Conservation (phyloP, 495 filamentous ascomycete species). For the Amniculicola lignicola region DNA sequence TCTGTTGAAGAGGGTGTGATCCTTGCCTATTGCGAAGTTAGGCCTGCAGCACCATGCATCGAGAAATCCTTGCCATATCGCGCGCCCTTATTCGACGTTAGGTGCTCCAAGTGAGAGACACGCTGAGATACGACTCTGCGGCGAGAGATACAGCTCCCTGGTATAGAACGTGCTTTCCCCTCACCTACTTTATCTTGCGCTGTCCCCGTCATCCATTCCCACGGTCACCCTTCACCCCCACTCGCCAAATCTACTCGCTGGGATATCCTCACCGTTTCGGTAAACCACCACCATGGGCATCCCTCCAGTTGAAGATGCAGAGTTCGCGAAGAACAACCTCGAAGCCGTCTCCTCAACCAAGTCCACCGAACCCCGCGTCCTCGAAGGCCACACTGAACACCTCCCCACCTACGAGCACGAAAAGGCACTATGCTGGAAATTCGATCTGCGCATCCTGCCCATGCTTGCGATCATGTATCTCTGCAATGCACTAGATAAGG, state of each 20-base stretch:
- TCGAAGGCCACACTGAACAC: slow-evolving; percentile 21
- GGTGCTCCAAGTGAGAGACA: too few species aligned
- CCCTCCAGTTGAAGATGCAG: slow-evolving; percentile 8
- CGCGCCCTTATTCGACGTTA: too few species aligned
- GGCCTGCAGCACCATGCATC: too few species aligned
- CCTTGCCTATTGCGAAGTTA: too few species aligned
- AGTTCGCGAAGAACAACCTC: slow-evolving; percentile 24
- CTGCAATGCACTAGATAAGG: slow-evolving; percentile 43
- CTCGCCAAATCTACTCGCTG: neutral
- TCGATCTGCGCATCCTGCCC: slow-evolving; percentile 43
- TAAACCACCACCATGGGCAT: slow-evolving; percentile 15
- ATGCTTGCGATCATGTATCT: slow-evolving; percentile 45
- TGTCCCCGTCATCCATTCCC: neutral
- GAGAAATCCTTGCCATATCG: too few species aligned
- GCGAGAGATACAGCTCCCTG: neutral
- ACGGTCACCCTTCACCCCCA: too few species aligned
- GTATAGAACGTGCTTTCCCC: neutral
- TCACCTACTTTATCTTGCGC: neutral
- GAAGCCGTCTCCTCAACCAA: slow-evolving; percentile 23
- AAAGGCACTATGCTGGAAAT: slow-evolving; percentile 37
- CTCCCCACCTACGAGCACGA: slow-evolving; percentile 34
- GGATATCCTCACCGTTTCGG: neutral
- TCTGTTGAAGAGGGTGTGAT: too few species aligned
- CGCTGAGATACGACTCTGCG: too few species aligned
- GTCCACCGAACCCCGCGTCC: slow-evolving; percentile 5